Evolutionary conservation across 352 stramenopile genomes (phyloP).

Genomic region (Lagenidium giganteum): DNA sequence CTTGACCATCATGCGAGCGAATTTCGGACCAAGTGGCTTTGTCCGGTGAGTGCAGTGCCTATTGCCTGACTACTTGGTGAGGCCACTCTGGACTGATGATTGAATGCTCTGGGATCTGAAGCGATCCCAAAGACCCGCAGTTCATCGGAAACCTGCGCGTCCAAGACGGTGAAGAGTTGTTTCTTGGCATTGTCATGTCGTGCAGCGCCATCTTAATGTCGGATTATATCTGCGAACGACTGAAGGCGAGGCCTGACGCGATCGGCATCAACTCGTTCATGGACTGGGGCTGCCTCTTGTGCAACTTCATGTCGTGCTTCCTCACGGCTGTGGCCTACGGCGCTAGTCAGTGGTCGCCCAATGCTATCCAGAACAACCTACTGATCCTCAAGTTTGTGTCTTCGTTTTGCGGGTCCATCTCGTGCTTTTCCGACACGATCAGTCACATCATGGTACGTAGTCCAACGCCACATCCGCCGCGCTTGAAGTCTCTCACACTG

Average conservation of each 20-base stretch:
- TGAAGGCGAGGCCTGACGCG: constrained; percentile 7
- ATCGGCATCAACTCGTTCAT: constrained; percentile 15
- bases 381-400: constrained; percentile 73
- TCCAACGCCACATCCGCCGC: background rate
- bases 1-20: constrained; percentile 31
- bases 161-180: constrained; percentile 59
- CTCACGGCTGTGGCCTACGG: constrained; percentile 48
- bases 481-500: background rate
- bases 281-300: constrained; percentile 56
- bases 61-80: background rate
- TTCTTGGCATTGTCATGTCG: constrained; percentile 72
- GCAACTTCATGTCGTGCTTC: constrained; percentile 45
- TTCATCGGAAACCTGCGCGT: constrained; percentile 57
- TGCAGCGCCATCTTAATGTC: constrained; percentile 53
- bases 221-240: constrained; percentile 31
- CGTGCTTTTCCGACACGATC: constrained; percentile 51
- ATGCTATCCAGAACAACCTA: constrained; percentile 40
- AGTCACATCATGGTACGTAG: constrained; percentile 41
- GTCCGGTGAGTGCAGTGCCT: constrained; percentile 31
- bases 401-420: constrained; percentile 70
- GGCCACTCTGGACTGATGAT: background rate
- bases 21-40: constrained; percentile 52
- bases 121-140: constrained; percentile 64
- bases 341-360: constrained; percentile 34
- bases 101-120: constrained; percentile 4